Conservation (phyloP, 768 basidiomycete species). For the Sarcodon sp. region DNA sequence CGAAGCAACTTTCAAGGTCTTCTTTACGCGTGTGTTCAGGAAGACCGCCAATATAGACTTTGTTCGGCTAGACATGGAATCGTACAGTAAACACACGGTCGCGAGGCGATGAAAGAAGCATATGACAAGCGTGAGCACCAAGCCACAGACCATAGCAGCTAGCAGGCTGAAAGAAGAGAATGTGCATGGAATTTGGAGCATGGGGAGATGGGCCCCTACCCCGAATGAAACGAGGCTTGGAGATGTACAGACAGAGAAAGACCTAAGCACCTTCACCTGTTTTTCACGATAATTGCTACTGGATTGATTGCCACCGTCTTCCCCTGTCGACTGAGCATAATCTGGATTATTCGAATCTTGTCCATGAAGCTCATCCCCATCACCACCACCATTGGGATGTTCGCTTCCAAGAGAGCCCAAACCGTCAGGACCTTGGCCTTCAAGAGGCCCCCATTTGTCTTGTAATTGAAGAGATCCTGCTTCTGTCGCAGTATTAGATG, state of each 20-base stretch:
- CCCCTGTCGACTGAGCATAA: background rate
- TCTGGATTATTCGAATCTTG: too few species aligned
- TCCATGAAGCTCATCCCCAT: background rate
- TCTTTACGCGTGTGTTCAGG: slow-evolving; percentile 80
- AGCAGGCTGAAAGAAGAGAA: slow-evolving; percentile 37
- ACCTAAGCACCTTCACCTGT: slow-evolving; percentile 84
- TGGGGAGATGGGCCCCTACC: too few species aligned
- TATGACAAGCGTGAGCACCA: too few species aligned
- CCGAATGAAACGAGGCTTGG: too few species aligned
- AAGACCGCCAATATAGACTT: slow-evolving; percentile 85
- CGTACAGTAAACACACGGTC: too few species aligned
- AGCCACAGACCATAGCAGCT: slow-evolving; percentile 30
- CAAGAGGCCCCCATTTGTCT: too few species aligned
- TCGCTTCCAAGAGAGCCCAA: too few species aligned
- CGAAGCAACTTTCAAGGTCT: slow-evolving; percentile 78
- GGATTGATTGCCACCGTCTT: slow-evolving; percentile 6
- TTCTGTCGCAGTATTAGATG: too few species aligned
- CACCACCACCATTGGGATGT: background rate
- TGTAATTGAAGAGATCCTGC: too few species aligned
- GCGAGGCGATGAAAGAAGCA: slow-evolving; percentile 30
- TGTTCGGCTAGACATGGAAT: slow-evolving; percentile 72
- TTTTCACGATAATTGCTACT: slow-evolving; percentile 39
- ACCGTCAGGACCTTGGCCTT: too few species aligned
- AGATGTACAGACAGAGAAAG: slow-evolving; percentile 23
- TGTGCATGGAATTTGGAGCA: slow-evolving; percentile 26